These are phyloP conservation scores for Juncus effusus DNA, from an alignment of 176 grass and related monocot species.

Conservation along the genomic window DNA sequence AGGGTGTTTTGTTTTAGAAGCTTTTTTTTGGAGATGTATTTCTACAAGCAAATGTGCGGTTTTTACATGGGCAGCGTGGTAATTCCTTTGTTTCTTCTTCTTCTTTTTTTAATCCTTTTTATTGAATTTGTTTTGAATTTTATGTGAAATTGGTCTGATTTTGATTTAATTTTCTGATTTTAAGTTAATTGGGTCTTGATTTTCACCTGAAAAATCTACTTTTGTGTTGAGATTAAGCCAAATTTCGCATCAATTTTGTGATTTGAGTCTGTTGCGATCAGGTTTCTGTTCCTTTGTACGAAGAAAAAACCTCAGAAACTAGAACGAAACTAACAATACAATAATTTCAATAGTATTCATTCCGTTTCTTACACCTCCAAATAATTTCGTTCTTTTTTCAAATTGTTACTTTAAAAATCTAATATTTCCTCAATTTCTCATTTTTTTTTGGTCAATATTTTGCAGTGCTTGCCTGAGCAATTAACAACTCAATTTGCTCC, in stretches of 20 bases:
- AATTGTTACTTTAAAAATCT: not conserved
- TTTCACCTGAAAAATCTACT: not conserved
- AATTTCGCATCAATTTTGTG: constrained; percentile 25
- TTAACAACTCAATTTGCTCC: constrained; percentile 34
- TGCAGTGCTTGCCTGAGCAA: constrained; percentile 38
- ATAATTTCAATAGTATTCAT: too few species aligned
- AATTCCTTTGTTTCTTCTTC: not conserved
- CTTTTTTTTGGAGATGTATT: constrained; percentile 29
- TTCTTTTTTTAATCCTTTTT: not conserved
- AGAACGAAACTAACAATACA: not conserved
- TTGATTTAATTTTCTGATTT: not conserved
- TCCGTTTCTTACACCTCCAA: too few species aligned
- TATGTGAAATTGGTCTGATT: not conserved
- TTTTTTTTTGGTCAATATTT: not conserved
- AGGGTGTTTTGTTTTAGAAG: not conserved
- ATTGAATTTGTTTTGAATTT: not conserved
- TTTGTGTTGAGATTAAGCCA: not conserved
- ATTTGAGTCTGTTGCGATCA: constrained; percentile 4
- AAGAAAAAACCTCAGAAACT: not conserved
- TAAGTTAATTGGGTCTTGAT: not conserved
- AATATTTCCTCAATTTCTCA: not conserved
- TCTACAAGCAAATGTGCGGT: constrained; percentile 32
- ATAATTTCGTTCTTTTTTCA: not conserved
- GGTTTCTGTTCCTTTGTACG: constrained; percentile 20
- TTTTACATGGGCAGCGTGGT: constrained; percentile 36